Base-by-base conservation (phyloP, 2,329 filamentous ascomycete species). In the Emergomyces pasteurianus region DNA sequence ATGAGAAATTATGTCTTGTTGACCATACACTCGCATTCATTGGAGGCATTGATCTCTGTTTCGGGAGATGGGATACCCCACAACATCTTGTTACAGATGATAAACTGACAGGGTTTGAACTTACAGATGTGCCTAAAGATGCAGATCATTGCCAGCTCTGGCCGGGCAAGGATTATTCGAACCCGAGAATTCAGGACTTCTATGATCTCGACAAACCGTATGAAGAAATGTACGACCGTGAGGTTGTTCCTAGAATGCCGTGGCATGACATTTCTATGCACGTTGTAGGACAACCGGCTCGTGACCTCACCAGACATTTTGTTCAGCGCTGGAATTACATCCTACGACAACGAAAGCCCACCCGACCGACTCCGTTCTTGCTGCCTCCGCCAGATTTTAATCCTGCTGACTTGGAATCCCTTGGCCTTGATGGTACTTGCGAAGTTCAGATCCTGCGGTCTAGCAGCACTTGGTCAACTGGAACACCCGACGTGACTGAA, bases 231-330 rank as follows among this genome's bases (percentile, higher is more conserved):
- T 79, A 97, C n/a, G 90, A 86, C 73, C 97, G 97, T 75, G 85
- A 88, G 2, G 90, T 96, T 58, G 94, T 87, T 68, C 92, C 92
- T 8, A 86, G 94, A 36, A 97, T 99, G 94, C 92, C 94, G 0
- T 99, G 94, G 94, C 92, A 97, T 71, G 94, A 99, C 72, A 91
- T 96, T 4, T 82, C 89, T 12, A 95, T 97, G 89, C 91, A 88
- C 14, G 68, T 96, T 16, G 83, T 94, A 62, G 92, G 94, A 0
- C 90, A 92, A 28, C 89, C 86, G 65, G 89, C 96, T 12, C 91
- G 92, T 71, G 92, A 97, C 69, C 94, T 99, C 67, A 92, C 92
- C 0, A 91, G 97, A 74, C 92, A 99, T 72, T 99, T 97, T 67
- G 86, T 95, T 9, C 77, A 96, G 55, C 85, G 94, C 50, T 97